phyloP scores from a whole-genome alignment of 2,329 filamentous ascomycete species.

The Ophiostoma himal-ulmi region DNA sequence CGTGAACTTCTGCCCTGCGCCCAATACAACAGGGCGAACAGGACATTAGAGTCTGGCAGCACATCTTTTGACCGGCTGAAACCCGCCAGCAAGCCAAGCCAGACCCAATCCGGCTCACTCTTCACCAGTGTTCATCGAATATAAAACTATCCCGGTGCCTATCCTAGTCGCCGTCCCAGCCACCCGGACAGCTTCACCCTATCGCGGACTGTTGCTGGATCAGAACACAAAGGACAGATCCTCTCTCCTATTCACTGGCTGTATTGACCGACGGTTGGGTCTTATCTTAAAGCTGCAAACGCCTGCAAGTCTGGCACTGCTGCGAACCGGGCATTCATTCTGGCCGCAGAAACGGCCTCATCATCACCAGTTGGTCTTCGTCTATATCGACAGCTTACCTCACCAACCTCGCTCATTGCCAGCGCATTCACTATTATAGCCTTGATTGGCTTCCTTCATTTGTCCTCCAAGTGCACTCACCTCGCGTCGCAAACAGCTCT shows the following conservation, averaged over 20 bases:
- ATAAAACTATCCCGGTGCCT: not conserved
- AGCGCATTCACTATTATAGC: not conserved
- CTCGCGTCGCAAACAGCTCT: constrained; percentile 17
- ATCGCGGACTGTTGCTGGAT: not conserved
- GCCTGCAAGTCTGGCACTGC: not conserved
- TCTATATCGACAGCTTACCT: not conserved
- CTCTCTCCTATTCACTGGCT: not conserved
- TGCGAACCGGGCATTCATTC: not conserved
- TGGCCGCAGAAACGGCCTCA: constrained; percentile 1
- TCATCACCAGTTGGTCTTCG: not conserved
- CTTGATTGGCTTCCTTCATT: constrained; percentile 2
- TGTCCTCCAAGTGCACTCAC: not conserved
- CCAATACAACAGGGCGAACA: not conserved
- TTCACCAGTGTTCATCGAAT: not conserved
- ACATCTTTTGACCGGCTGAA: not conserved
- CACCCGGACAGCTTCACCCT: constrained; percentile 4
- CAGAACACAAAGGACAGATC: not conserved
- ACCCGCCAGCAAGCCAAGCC: not conserved
- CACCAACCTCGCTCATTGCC: constrained; percentile 1
- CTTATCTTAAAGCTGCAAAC: not conserved
- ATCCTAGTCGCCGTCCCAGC: constrained; percentile 12
- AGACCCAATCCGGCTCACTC: not conserved
- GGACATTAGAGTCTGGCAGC: not conserved
- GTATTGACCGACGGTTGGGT: not conserved
- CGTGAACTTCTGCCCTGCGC: not conserved